A percentile compares a stretch with the other conserved stretches of the same genome.
Evolutionary conservation across 768 basidiomycete species (phyloP).

Genomic region (Dictyophora rubrovolvata): DNA sequence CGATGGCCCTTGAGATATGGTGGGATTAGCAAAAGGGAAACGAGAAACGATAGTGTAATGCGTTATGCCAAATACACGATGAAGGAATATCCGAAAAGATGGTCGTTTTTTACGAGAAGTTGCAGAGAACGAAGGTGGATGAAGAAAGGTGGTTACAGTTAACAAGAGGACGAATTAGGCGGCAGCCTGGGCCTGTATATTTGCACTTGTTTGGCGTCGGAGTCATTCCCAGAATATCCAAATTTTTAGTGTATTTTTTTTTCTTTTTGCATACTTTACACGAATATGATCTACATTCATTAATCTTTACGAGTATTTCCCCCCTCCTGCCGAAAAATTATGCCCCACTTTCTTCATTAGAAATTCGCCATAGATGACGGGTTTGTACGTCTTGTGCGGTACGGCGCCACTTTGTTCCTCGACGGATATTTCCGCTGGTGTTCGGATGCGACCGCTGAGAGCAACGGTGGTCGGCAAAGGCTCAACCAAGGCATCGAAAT

Average conservation of each 20-base stretch:
- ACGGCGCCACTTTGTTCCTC: not conserved
- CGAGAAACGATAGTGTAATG: not conserved
- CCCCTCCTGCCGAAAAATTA: slow-evolving; percentile 44
- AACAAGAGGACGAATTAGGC: not conserved
- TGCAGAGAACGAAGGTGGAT: not conserved
- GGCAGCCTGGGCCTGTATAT: not conserved
- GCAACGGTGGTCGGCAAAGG: slow-evolving; percentile 56
- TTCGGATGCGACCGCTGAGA: slow-evolving; percentile 12
- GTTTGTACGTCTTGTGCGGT: slow-evolving; percentile 25
- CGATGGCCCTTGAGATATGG: not conserved
- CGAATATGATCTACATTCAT: not conserved
- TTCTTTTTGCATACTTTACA: not conserved
- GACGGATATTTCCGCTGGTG: not conserved
- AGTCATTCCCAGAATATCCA: not conserved
- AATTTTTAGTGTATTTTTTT: not conserved
- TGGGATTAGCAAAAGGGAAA: not conserved
- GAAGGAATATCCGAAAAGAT: not conserved
- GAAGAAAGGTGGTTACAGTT: not conserved
- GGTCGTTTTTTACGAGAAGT: not conserved
- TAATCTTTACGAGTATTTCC: slow-evolving; percentile 3
- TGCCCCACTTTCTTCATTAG: slow-evolving; percentile 58
- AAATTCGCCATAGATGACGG: slow-evolving; percentile 72
- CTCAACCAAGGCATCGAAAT: slow-evolving; percentile 59
- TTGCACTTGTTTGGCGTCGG: not conserved
- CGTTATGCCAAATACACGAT: not conserved